Evolutionary conservation across 73 alveolate genomes (phyloP), one percentile per base, ranked within the genome.

Genomic region (Paramecium pentaurelia): DNA sequence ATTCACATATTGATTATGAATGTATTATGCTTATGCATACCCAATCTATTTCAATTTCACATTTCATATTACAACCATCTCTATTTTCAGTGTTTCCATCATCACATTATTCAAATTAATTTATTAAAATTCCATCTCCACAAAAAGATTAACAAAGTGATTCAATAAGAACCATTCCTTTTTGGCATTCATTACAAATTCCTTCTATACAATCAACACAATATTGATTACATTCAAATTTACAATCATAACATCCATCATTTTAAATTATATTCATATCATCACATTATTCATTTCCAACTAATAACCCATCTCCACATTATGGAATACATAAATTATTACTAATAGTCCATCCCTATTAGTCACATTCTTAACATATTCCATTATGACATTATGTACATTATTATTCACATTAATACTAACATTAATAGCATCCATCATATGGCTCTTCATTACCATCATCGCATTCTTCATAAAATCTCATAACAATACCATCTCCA

Each of bases 31-130:
- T 47, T 9, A 11, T 27, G 6, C 96, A 93, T 6, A 47, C 47
- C 20, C 12, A 88, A 11, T 92, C 85, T n/a, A 6, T 85, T 85
- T 85, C 92, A 49, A 85, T 22, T 3, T 3, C 1, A 85, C 92
- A 85, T 10, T 25, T 3, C 7, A 64, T 8, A 25, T 42, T 10
- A 85, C 92, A 85, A 8, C 92, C 92, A 58, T 85, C 92, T 20
- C 92, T 85, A 51, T 85, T 18, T 16, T 22, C 84, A 18, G 5
- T 4, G 32, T 85, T 85, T 7, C 92, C 92, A 34, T 85, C 92
- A 85, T 85, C 92, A 51, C 92, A 85, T 25, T 6, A 27, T 51
- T 77, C 89, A 38, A 16, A 8, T 16, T 8, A 22, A 2, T 58
- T 5, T 16, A 40, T 16, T 5, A 11, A 6, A 47, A 38, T 16